Evolutionary conservation across 176 grass and related monocot genomes (phyloP).

Genomic region (Saccharum spontaneum): DNA sequence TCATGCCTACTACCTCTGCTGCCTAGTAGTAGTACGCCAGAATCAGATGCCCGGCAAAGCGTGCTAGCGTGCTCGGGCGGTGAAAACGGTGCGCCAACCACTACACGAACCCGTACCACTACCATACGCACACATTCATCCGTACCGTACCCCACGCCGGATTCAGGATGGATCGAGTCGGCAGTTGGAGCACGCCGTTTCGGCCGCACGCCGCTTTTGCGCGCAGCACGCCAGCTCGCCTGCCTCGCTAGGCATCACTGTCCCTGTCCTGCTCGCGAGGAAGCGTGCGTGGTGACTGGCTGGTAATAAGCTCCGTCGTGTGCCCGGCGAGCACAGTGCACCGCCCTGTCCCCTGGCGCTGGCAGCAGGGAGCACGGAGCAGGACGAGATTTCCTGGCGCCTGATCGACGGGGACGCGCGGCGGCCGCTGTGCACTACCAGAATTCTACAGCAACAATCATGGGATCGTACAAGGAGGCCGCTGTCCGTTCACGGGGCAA

Average conservation of each 20-base stretch:
- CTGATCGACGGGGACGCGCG: constrained; percentile 10
- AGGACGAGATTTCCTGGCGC: not conserved
- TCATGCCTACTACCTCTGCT: not conserved
- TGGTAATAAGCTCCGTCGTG: not conserved
- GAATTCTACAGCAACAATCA: constrained; percentile 17
- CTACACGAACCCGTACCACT: constrained; percentile 43
- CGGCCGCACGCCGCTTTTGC: not conserved
- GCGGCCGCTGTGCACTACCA: not conserved
- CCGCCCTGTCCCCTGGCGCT: not conserved
- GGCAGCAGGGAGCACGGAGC: not conserved
- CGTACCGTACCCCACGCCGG: not conserved
- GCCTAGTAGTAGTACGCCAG: not conserved
- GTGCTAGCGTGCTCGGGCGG: constrained; percentile 10
- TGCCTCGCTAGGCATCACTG: not conserved
- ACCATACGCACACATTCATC: not conserved
- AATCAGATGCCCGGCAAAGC: not conserved
- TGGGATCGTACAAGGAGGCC: not conserved
- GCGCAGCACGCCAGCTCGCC: not conserved
- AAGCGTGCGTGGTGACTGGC: not conserved
- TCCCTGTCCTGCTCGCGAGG: not conserved
- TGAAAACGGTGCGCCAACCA: not conserved
- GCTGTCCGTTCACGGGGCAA: constrained; percentile 15
- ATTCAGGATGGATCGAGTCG: not conserved
- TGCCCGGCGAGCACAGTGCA: not conserved
- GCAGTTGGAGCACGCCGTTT: constrained; percentile 31